Conservation (phyloP, 2,329 filamentous ascomycete species). For the Chaetomium strumarium region DNA sequence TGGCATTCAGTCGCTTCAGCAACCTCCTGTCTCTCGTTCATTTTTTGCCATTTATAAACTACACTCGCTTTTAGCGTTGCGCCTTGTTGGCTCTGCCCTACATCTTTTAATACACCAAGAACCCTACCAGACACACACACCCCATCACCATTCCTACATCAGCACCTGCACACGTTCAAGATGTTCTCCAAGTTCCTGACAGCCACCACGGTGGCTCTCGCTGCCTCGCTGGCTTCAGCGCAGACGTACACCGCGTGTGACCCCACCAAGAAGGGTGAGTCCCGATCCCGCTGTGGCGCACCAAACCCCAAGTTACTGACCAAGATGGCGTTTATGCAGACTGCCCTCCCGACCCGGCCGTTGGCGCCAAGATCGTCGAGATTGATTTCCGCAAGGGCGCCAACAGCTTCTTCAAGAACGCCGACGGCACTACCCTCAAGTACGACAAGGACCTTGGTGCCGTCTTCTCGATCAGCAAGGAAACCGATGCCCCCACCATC, state of each 20-base stretch:
- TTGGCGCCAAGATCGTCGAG: slow-evolving; percentile 53
- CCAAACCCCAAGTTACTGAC: not conserved
- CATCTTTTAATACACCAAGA: slow-evolving; percentile 1
- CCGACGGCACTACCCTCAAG: slow-evolving; percentile 42
- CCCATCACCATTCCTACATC: not conserved
- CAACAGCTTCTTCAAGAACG: slow-evolving; percentile 49
- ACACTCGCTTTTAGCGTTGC: slow-evolving; percentile 8
- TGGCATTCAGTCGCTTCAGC: slow-evolving; percentile 15
- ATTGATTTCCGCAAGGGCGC: slow-evolving; percentile 72
- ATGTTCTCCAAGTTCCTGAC: slow-evolving; percentile 43
- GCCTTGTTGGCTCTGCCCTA: not conserved
- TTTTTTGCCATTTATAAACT: not conserved
- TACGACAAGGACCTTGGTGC: slow-evolving; percentile 45
- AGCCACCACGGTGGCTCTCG: slow-evolving; percentile 42
- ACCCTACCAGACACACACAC: not conserved
- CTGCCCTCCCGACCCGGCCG: slow-evolving; percentile 71
- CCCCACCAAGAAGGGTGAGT: slow-evolving; percentile 40
- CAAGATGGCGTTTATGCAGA: not conserved
- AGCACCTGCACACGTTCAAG: slow-evolving; percentile 16
- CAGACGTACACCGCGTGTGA: slow-evolving; percentile 54
- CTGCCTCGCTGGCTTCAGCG: slow-evolving; percentile 46
- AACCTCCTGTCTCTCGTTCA: slow-evolving; percentile 17
- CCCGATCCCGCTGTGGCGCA: not conserved
- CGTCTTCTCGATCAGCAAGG: slow-evolving; percentile 60
- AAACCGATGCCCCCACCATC: slow-evolving; percentile 65